Base-by-base conservation (phyloP, 345 rosid genomes). In the Salix arbutifolia region DNA sequence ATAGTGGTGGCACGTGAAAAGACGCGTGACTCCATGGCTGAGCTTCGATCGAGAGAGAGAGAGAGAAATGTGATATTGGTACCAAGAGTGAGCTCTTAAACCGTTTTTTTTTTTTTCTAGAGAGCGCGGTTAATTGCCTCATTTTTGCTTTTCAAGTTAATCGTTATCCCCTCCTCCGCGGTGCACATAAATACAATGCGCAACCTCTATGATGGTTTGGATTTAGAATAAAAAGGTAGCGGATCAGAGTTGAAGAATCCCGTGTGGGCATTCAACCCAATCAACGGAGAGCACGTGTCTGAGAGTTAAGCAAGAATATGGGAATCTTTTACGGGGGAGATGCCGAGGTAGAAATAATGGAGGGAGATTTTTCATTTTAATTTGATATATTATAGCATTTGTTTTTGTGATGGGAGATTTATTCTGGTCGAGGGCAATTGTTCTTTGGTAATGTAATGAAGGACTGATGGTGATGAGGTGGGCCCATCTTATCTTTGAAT, bases 1-100 rank as follows among this genome's bases (percentile, higher is more conserved):
- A 87, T 25, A 16, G 83, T 23, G 81, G 92, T 75, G 76, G 94
- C 86, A 86, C 90, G 91, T 74, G 95, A 84, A 48, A 94, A 76
- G 76, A 91, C 87, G 86, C 95, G 91, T 82, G 97, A 92, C 82
- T 94, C 98, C 97, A 94, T 92, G 60, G 83, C 33, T 61, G 38
- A 23, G 37, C 18, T 5, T 10, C 21, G 76, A 61, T 67, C 19
- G 77, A 60, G 77, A 66, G 72, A 62, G 73, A 18, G 70, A 65
- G 60, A n/a, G 44, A 53, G 75, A 85, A 74, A 77, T 72, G 80
- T 62, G 67, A 6, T 64, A 40, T 18, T 0, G 25, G 69, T 28
- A 48, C 71, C 67, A 3, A 42, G 73, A 72, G 72, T 52, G 81
- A 71, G 84, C 76, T 77, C 72, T 74, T 76, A 80, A 35, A 56